Percentiles rank a stretch among this genome's conserved stretches.
phyloP scores from a whole-genome alignment of 257 asterid species.

The Anisodus acutangulus region DNA sequence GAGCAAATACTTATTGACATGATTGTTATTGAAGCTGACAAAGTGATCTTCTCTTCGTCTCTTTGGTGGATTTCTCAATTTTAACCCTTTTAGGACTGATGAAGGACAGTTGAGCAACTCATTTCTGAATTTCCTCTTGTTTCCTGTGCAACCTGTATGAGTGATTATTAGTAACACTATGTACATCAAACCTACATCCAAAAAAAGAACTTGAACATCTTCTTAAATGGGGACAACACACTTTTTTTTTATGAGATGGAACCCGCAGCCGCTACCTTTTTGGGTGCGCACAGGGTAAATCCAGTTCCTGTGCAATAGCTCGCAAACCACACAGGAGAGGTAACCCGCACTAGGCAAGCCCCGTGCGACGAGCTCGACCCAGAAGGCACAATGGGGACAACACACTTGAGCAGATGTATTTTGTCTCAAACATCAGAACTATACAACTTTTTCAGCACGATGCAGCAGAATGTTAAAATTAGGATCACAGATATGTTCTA shows the following conservation, averaged over 20 bases:
- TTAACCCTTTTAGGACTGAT: background rate
- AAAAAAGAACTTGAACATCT: no score
- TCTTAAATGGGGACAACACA: no score
- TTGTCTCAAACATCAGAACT: background rate
- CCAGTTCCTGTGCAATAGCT: no score
- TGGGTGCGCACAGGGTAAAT: no score
- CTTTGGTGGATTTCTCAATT: no score
- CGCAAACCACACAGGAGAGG: no score
- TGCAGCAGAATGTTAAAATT: slow-evolving; percentile 31
- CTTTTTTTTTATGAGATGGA: no score
- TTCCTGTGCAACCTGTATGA: background rate
- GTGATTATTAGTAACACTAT: no score
- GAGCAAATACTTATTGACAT: background rate
- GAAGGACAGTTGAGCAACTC: background rate
- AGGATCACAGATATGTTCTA: slow-evolving; percentile 35
- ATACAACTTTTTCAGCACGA: slow-evolving; percentile 15
- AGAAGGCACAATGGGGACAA: background rate
- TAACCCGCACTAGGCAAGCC: no score
- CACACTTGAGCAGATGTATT: background rate
- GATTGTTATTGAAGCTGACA: background rate
- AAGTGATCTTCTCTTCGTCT: background rate
- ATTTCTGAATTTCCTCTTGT: background rate
- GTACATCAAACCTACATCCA: no score
- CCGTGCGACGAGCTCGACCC: no score
- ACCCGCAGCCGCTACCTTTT: no score